These are phyloP conservation scores for Solanum infundibuliforme DNA, from an alignment of 257 asterid species.

Conservation along the genomic window DNA sequence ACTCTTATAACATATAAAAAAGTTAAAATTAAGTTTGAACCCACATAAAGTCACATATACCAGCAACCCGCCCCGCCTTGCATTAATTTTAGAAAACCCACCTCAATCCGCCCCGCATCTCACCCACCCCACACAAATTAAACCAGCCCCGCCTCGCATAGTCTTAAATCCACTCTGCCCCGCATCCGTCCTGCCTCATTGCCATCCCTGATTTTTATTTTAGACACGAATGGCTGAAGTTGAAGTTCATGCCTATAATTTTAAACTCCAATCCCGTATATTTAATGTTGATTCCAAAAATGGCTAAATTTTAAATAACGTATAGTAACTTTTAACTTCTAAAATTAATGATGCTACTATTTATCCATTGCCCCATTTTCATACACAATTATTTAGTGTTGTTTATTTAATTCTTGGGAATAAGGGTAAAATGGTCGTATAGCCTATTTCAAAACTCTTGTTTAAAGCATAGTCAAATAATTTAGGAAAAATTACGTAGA, in stretches of 20 bases:
- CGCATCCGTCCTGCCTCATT: too few relatives aligned
- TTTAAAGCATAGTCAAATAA: too few relatives aligned
- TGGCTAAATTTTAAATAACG: neutral
- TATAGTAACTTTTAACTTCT: neutral
- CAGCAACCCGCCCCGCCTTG: too few relatives aligned
- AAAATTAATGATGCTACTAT: neutral
- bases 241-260: neutral
- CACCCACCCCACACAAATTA: too few relatives aligned
- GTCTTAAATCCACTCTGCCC: too few relatives aligned
- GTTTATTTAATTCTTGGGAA: neutral
- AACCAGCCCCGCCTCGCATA: too few relatives aligned
- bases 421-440: neutral
- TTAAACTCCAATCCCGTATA: too few relatives aligned
- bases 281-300: neutral
- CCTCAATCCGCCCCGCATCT: too few relatives aligned
- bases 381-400: neutral
- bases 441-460: neutral
- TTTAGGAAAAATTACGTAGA: neutral
- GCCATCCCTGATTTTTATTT: neutral
- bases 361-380: neutral
- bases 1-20: too few relatives aligned
- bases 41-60: too few relatives aligned
- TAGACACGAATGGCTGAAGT: neutral
- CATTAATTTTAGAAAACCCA: too few relatives aligned
- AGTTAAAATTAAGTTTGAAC: too few relatives aligned